These are phyloP conservation scores for Phytopythium sindhum DNA, from an alignment of 352 stramenopile genomes.

Conservation along the genomic window DNA sequence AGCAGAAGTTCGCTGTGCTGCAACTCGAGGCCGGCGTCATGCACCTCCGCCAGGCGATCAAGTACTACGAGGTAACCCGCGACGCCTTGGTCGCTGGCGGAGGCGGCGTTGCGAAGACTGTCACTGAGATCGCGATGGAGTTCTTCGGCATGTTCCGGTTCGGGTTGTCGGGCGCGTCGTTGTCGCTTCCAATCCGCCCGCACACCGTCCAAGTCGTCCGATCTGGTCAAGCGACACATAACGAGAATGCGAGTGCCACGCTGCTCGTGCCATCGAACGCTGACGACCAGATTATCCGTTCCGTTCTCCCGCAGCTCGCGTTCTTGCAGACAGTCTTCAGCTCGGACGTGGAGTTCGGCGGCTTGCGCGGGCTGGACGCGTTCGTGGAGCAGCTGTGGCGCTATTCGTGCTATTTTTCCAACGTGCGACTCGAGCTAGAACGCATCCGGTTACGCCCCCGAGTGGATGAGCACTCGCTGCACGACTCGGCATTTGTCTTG, in stretches of 20 bases:
- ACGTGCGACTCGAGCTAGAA: slow-evolving; percentile 24
- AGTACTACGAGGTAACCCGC: slow-evolving; percentile 7
- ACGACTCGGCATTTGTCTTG: slow-evolving; percentile 11
- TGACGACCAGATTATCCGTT: neutral
- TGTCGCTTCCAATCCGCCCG: neutral
- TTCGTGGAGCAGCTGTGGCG: slow-evolving; percentile 22
- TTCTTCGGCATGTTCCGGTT: slow-evolving; percentile 4
- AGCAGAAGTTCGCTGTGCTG: slow-evolving; percentile 17
- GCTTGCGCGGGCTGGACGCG: slow-evolving; percentile 10
- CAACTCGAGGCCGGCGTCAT: slow-evolving; percentile 19
- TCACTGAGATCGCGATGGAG: neutral
- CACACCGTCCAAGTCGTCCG: neutral
- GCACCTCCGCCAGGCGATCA: slow-evolving; percentile 21
- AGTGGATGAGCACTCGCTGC: neutral
- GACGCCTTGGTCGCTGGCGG: neutral
- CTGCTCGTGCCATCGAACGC: neutral
- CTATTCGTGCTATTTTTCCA: slow-evolving; percentile 21
- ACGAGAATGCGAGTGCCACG: neutral
- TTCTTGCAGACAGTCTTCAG: slow-evolving; percentile 23
- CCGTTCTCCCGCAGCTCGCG: slow-evolving; percentile 12
- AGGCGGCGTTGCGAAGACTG: neutral
- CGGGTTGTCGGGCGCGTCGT: neutral
- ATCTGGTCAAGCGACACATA: neutral
- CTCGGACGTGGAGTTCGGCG: slow-evolving; percentile 16
- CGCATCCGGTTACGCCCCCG: slow-evolving; percentile 10